phyloP scores from a whole-genome alignment of 441 rosid species.

The Gossypium schwendimanii region DNA sequence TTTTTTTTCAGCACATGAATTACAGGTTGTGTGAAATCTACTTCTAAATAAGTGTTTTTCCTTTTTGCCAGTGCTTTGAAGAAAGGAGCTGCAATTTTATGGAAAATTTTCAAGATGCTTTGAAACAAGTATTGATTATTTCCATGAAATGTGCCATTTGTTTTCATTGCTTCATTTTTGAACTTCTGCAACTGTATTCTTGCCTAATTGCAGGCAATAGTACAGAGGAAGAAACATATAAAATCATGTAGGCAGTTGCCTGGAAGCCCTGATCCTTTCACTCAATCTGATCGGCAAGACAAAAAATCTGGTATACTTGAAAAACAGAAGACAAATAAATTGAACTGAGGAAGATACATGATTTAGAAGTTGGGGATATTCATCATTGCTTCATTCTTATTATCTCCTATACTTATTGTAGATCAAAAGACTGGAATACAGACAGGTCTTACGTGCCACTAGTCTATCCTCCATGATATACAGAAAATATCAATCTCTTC shows the following conservation, averaged over 20 bases:
- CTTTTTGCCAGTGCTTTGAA: constrained; percentile 10
- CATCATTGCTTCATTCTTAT: neutral
- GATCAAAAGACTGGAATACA: neutral
- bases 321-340: neutral
- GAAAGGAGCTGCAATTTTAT: constrained; percentile 9
- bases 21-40: neutral
- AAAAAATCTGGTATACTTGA: neutral
- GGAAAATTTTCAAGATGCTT: constrained; percentile 12
- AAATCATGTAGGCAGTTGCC: constrained; percentile 6
- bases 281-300: constrained; percentile 1
- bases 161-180: neutral
- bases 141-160: neutral
- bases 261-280: neutral
- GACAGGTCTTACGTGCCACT: neutral
- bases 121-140: constrained; percentile 9
- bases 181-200: neutral
- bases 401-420: neutral
- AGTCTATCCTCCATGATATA: neutral
- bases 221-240: constrained; percentile 15
- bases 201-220: constrained; percentile 2
- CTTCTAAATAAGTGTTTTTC: neutral
- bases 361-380: constrained; percentile 1
- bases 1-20: neutral
- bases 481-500: neutral
- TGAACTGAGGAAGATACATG: neutral